Percentiles rank a stretch among this genome's conserved stretches.
Evolutionary conservation across 441 rosid species (phyloP).

Genomic region (Gossypium laxum): DNA sequence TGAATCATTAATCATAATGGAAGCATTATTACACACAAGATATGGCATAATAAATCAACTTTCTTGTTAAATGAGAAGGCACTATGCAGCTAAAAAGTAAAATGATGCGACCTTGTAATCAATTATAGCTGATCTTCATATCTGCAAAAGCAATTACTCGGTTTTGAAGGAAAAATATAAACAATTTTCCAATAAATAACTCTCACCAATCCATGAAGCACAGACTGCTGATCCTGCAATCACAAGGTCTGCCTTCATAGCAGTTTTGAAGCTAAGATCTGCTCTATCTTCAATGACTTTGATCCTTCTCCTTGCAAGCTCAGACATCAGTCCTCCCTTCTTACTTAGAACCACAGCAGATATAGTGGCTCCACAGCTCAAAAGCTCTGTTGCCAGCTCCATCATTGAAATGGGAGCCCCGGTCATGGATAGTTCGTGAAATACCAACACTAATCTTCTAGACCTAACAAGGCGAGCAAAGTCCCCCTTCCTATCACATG

Average conservation of each 20-base stretch:
- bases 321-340: slow-evolving; percentile 82
- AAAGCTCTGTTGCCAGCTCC: slow-evolving; percentile 89
- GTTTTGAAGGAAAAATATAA: slow-evolving; percentile 7
- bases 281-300: slow-evolving; percentile 87
- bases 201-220: slow-evolving; percentile 86
- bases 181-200: slow-evolving; percentile 6
- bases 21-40: background rate
- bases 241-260: slow-evolving; percentile 90
- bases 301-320: slow-evolving; percentile 73
- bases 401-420: slow-evolving; percentile 96
- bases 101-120: background rate
- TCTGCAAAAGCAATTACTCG: background rate
- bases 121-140: background rate
- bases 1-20: background rate
- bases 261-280: slow-evolving; percentile 79
- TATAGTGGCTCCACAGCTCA: slow-evolving; percentile 96
- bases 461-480: slow-evolving; percentile 95
- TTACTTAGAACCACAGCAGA: slow-evolving; percentile 86
- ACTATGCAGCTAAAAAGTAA: background rate
- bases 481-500: slow-evolving; percentile 80
- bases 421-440: slow-evolving; percentile 94
- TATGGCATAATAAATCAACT: background rate
- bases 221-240: slow-evolving; percentile 97
- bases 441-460: slow-evolving; percentile 72
- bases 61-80: background rate